These are phyloP conservation scores for Populus tremula DNA, from an alignment of 345 rosid species.

Conservation along the genomic window DNA sequence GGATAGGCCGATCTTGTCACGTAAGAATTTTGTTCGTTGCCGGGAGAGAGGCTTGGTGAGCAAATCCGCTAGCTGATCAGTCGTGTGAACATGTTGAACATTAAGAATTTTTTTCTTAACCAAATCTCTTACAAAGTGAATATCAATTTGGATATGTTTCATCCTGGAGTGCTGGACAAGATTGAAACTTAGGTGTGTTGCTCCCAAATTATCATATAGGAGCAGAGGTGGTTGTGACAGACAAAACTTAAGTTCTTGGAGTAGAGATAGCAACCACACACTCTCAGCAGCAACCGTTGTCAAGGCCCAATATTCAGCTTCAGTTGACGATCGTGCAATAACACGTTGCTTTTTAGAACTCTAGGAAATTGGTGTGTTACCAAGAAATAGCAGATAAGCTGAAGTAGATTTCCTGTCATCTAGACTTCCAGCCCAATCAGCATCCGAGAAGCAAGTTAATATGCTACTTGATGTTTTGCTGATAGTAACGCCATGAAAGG, in stretches of 20 bases:
- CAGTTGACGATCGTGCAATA: background rate
- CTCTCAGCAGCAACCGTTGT: too few species aligned
- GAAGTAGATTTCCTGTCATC: too few species aligned
- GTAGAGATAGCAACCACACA: too few species aligned
- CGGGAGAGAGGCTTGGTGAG: background rate
- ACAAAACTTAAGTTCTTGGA: too few species aligned
- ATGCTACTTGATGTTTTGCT: too few species aligned
- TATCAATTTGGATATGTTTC: background rate
- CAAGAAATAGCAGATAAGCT: too few species aligned
- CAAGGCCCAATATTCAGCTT: background rate
- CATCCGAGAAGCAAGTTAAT: too few species aligned
- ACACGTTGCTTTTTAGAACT: background rate
- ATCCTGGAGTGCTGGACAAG: background rate
- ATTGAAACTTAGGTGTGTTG: background rate
- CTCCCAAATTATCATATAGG: background rate
- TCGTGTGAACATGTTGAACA: background rate
- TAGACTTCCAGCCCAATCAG: too few species aligned
- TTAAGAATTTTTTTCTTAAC: background rate
- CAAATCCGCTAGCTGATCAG: background rate
- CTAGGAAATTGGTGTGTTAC: background rate
- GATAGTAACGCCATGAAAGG: too few species aligned
- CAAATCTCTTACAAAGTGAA: background rate
- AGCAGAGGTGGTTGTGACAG: too few species aligned
- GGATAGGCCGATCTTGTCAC: background rate
- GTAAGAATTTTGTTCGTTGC: accelerated